A percentile compares a stretch with the other conserved stretches of the same genome.
phyloP scores from a whole-genome alignment of 768 basidiomycete genomes.

The Tylopilus sp. region DNA sequence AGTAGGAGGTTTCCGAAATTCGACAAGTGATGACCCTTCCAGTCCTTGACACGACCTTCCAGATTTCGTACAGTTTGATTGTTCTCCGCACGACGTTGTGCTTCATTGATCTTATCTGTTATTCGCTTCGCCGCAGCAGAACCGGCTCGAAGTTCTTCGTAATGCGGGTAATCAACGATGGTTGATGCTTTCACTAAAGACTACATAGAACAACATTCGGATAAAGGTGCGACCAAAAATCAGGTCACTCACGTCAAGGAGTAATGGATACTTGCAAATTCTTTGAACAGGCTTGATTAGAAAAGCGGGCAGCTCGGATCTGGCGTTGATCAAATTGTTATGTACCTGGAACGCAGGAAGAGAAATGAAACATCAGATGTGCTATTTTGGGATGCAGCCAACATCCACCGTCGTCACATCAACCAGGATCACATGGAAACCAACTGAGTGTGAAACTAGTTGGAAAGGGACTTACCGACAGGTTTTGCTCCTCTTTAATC shows the following conservation, averaged over 20 bases:
- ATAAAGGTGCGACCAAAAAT: constrained; percentile 8
- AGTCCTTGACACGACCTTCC: constrained; percentile 86
- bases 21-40: constrained; percentile 96
- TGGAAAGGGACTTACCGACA: constrained; percentile 56
- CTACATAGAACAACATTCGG: constrained; percentile 34
- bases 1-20: constrained; percentile 93
- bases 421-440: constrained; percentile 19
- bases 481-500: constrained; percentile 80
- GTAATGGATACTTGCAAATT: constrained; percentile 96
- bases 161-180: constrained; percentile 59
- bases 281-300: constrained; percentile 98
- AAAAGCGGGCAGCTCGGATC: constrained; percentile 91
- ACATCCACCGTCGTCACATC: constrained; percentile 24
- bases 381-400: constrained; percentile 17
- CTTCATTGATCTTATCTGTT: constrained; percentile 94
- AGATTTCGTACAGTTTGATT: constrained; percentile 86
- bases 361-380: constrained; percentile 12
- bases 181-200: constrained; percentile 73
- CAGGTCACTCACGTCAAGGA: constrained; percentile 70
- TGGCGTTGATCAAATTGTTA: constrained; percentile 83
- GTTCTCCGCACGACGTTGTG: constrained; percentile 89
- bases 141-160: constrained; percentile 80
- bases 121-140: constrained; percentile 87
- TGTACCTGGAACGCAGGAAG: constrained; percentile 48
- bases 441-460: constrained; percentile 2